Percentiles rank a stretch among this genome's conserved stretches.
phyloP scores from a whole-genome alignment of 2,329 filamentous ascomycete species.

The Fusarium vanettenii region DNA sequence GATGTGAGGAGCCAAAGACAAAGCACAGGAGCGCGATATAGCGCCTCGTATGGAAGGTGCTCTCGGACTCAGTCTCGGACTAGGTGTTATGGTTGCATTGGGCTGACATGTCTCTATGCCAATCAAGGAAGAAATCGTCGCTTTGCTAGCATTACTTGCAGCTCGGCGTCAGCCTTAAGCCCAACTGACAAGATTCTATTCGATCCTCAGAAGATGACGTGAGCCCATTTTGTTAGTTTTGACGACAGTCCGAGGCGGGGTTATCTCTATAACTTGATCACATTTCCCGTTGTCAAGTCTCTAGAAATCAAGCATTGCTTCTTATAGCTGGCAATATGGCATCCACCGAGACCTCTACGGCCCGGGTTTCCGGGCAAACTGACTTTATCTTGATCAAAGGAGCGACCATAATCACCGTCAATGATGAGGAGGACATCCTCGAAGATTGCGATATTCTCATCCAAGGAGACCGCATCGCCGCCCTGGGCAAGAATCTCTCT shows the following conservation, averaged over 20 bases:
- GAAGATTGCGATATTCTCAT: not conserved
- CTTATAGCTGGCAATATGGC: not conserved
- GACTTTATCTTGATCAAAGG: not conserved
- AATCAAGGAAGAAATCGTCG: not conserved
- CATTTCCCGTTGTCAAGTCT: not conserved
- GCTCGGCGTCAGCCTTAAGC: not conserved
- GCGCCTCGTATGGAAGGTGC: accelerated
- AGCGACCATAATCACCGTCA: not conserved
- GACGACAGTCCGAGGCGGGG: not conserved
- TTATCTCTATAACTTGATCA: not conserved
- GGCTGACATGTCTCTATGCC: not conserved
- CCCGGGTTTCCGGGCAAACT: not conserved
- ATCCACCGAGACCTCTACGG: not conserved
- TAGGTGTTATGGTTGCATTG: not conserved
- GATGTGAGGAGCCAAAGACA: not conserved
- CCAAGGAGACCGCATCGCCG: not conserved
- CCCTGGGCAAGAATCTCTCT: not conserved
- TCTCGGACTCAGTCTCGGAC: not conserved
- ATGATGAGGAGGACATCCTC: not conserved
- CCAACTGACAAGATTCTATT: not conserved
- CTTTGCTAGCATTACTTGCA: not conserved
- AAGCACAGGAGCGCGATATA: not conserved
- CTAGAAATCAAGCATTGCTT: not conserved
- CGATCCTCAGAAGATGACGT: not conserved
- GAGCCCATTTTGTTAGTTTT: not conserved